Evolutionary conservation across 495 filamentous ascomycete species (phyloP), one percentile per base, ranked within the genome.

Genomic region (Trypethelium eluteriae): DNA sequence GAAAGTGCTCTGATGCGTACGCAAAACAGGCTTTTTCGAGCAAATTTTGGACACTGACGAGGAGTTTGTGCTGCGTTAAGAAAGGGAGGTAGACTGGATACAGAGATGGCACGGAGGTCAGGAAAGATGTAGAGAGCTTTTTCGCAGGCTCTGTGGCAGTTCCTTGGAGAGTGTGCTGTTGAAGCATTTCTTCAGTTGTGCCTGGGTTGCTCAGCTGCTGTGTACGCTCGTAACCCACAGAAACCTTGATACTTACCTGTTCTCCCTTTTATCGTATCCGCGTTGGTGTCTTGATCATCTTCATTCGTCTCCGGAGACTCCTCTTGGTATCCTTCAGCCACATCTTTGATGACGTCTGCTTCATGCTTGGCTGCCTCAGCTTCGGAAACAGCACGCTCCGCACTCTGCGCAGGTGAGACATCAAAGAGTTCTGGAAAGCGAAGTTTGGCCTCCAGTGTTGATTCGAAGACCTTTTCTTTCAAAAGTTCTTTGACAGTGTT

Each of bases 381-480:
- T 38, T 64, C 61, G 25, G 65, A 63, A 16, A 38, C 57, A 65
- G 38, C 59, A 18, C 32, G 59, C 57, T 46, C 57, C 32, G 57
- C 34, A 47, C 38, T 67, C 62, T 47, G 61, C 35, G 35, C 38
- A 34, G 65, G 57, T 34, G 65, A 67, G 25, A 67, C 59, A 18
- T 67, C 65, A 35, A 64, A 67, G 36, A 67, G 34, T 25, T 67
- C 65, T 65, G 59, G 59, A 39, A 67, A 67, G n/a, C 57, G 61
- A 35, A 39, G 38, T n/a, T 64, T 64, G 59, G 65, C 65, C 39
- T 64, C 46, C 25, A 64, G 62, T 25, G 18, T 44, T 39, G 62
- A 67, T 50, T 67, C 65, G 39, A 67, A 67, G 12, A 64, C 38
- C 18, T 64, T 16, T 5, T 47, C 7, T 44, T 67, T 59, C 38